Conservation (phyloP, 148 eudicot species). For the Vaccinium corymbosum region DNA sequence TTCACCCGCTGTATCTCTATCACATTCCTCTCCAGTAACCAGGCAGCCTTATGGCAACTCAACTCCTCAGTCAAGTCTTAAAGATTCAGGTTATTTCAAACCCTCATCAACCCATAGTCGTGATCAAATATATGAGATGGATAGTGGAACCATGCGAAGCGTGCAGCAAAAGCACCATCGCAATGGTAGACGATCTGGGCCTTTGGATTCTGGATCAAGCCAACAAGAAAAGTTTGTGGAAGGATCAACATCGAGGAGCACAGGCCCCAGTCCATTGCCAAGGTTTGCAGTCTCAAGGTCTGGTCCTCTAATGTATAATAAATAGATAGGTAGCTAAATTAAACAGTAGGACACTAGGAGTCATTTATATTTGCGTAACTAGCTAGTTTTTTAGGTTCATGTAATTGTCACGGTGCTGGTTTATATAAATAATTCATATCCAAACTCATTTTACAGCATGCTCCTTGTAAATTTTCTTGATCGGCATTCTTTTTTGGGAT, state of each 20-base stretch:
- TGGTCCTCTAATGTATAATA: slow-evolving; percentile 86
- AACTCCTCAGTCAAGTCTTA: slow-evolving; percentile 40
- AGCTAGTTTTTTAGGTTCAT: background rate
- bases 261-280: slow-evolving; percentile 86
- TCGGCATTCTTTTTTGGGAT: background rate
- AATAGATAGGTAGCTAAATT: background rate
- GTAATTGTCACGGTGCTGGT: slow-evolving; percentile 5
- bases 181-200: slow-evolving; percentile 71
- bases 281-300: slow-evolving; percentile 95
- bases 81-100: slow-evolving; percentile 55
- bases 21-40: slow-evolving; percentile 73
- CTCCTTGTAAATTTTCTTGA: background rate
- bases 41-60: slow-evolving; percentile 51
- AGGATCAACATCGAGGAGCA: slow-evolving; percentile 79
- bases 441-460: background rate
- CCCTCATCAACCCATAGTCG: slow-evolving; percentile 48
- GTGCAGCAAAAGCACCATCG: slow-evolving; percentile 47
- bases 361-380: background rate
- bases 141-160: slow-evolving; percentile 38
- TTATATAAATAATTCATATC: background rate
- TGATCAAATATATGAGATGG: slow-evolving; percentile 51
- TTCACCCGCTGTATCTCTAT: slow-evolving; percentile 73
- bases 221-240: slow-evolving; percentile 57
- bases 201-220: slow-evolving; percentile 64
- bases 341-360: background rate